Evolutionary conservation across 352 stramenopile genomes (phyloP).

Genomic region (Phytophthora idaei): DNA sequence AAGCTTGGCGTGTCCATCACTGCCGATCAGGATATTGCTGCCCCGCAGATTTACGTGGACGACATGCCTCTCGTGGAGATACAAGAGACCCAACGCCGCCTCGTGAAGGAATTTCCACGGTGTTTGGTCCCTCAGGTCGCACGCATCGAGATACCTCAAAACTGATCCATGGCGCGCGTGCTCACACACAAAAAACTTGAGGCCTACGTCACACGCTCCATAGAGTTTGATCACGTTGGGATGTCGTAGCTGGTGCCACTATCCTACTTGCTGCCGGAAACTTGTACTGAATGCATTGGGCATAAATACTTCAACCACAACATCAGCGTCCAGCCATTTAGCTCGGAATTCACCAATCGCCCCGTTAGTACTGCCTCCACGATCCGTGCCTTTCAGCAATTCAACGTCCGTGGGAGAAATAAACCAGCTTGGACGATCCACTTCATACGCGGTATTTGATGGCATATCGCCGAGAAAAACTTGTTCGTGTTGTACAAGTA

Average conservation of each 20-base stretch:
- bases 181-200: neutral
- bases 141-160: neutral
- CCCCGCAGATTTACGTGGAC: neutral
- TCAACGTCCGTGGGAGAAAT: neutral
- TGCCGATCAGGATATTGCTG: neutral
- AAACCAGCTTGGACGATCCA: neutral
- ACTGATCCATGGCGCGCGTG: neutral
- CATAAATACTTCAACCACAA: neutral
- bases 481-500: neutral
- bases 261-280: neutral
- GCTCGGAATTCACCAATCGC: neutral
- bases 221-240: neutral
- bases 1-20: neutral
- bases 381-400: neutral
- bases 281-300: neutral
- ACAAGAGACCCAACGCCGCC: neutral
- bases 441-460: neutral
- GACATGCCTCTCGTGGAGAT: neutral
- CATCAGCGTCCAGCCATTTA: neutral
- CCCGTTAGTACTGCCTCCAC: neutral
- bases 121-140: neutral
- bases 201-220: neutral
- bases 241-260: neutral
- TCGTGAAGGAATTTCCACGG: neutral
- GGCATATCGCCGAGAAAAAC: neutral